A percentile compares a stretch with the other conserved stretches of the same genome.
phyloP scores from a whole-genome alignment of 2,329 filamentous ascomycete species.

The Aschersonia sp. region DNA sequence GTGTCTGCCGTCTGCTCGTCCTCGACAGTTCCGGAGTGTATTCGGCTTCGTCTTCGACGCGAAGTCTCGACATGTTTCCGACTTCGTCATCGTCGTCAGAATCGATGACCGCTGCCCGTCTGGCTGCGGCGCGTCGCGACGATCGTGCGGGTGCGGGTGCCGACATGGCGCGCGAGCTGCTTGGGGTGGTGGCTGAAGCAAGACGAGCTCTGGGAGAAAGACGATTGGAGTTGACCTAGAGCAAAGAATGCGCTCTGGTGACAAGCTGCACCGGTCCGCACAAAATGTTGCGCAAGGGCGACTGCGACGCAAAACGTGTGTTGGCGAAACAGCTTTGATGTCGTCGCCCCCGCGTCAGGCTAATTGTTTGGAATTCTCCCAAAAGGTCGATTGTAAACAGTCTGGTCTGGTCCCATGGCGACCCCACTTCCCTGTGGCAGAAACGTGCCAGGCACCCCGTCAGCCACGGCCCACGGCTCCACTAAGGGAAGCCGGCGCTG shows the following conservation, averaged over 20 bases:
- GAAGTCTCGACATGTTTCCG: conserved; percentile 32
- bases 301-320: neutral
- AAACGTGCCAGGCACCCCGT: too few species aligned
- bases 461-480: neutral
- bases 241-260: too few species aligned
- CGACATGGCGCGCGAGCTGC: conserved; percentile 12
- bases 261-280: too few species aligned
- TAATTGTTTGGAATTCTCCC: conserved; percentile 23
- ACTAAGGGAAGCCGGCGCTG: neutral
- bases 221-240: neutral
- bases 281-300: too few species aligned
- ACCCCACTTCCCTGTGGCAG: too few species aligned
- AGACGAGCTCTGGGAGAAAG: neutral
- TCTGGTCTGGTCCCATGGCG: neutral
- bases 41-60: conserved; percentile 57
- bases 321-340: neutral
- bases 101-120: conserved; percentile 63
- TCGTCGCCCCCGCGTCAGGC: conserved; percentile 8
- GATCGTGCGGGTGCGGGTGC: conserved; percentile 19
- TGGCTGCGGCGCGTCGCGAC: conserved; percentile 32
- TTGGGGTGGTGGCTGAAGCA: neutral
- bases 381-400: conserved; percentile 27
- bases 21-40: conserved; percentile 60
- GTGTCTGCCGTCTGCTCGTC: conserved; percentile 37
- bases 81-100: conserved; percentile 63